Evolutionary conservation across 2,329 filamentous ascomycete species (phyloP).

Genomic region (Aureobasidium sp.): DNA sequence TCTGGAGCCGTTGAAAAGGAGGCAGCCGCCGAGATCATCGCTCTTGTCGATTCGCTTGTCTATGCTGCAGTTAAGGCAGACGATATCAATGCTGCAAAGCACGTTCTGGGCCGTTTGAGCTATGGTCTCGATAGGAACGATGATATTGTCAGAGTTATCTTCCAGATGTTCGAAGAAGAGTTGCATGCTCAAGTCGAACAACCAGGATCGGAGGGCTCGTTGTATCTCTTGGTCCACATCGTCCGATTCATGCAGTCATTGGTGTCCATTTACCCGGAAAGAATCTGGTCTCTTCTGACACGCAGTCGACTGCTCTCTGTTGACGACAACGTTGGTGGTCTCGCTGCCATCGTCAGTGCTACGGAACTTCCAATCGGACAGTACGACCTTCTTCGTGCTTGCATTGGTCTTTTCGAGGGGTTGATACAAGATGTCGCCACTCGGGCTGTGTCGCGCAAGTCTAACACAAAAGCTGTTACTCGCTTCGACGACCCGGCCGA

Average conservation of each 20-base stretch:
- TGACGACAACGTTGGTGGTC: conserved; percentile 66
- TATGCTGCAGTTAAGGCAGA: conserved; percentile 27
- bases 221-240: conserved; percentile 66
- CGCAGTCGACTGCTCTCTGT: conserved; percentile 73
- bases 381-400: conserved; percentile 70
- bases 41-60: conserved; percentile 65
- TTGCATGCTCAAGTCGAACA: conserved; percentile 42
- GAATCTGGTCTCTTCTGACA: conserved; percentile 84
- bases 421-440: conserved; percentile 69
- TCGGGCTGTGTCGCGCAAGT: conserved; percentile 61
- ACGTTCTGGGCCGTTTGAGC: conserved; percentile 44
- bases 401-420: conserved; percentile 65
- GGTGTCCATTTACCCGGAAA: conserved; percentile 64
- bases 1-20: conserved; percentile 47
- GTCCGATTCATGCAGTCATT: conserved; percentile 72
- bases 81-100: conserved; percentile 34
- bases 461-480: conserved; percentile 45
- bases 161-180: conserved; percentile 74
- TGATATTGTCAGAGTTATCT: conserved; percentile 75
- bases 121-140: conserved; percentile 47
- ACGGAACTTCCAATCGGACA: conserved; percentile 71
- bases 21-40: conserved; percentile 65
- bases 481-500: conserved; percentile 40
- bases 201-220: conserved; percentile 56
- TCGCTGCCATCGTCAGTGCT: conserved; percentile 72